Percentiles rank a stretch among this genome's conserved stretches.
Evolutionary conservation across 768 basidiomycete species (phyloP).

Genomic region (Amanita rubescens): DNA sequence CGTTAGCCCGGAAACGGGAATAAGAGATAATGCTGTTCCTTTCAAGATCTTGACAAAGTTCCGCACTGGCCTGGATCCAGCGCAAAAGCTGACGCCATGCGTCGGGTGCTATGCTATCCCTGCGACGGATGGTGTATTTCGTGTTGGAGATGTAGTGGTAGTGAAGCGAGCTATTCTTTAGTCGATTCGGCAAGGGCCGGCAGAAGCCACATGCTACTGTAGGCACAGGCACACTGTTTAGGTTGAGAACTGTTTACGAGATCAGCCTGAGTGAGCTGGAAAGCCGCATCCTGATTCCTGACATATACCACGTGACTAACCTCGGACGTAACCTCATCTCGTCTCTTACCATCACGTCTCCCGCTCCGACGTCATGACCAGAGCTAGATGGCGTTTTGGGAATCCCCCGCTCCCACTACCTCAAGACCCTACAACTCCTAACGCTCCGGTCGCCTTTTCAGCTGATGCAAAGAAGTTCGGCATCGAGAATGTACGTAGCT

Average conservation of each 20-base stretch:
- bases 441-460: constrained; percentile 33
- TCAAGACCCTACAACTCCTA: constrained; percentile 19
- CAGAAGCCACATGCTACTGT: not conserved
- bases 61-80: constrained; percentile 50
- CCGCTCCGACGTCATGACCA: constrained; percentile 17
- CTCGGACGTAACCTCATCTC: not conserved
- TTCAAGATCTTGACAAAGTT: constrained; percentile 72
- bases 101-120: constrained; percentile 63
- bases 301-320: not conserved
- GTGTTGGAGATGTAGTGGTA: constrained; percentile 54
- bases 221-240: constrained; percentile 4
- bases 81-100: constrained; percentile 43
- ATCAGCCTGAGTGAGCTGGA: too few relatives aligned
- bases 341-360: not conserved
- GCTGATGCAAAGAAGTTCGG: constrained; percentile 88
- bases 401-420: constrained; percentile 13
- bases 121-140: constrained; percentile 39
- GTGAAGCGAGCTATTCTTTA: constrained; percentile 31
- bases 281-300: not conserved
- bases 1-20: constrained; percentile 55
- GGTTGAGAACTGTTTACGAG: not conserved
- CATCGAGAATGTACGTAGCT: constrained; percentile 82
- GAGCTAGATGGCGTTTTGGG: constrained; percentile 33
- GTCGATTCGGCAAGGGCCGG: not conserved
- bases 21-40: constrained; percentile 65